These are phyloP conservation scores for Phaeosphaeriaceae sp. DNA, from an alignment of 2,329 filamentous ascomycete genomes.

Conservation along the genomic window DNA sequence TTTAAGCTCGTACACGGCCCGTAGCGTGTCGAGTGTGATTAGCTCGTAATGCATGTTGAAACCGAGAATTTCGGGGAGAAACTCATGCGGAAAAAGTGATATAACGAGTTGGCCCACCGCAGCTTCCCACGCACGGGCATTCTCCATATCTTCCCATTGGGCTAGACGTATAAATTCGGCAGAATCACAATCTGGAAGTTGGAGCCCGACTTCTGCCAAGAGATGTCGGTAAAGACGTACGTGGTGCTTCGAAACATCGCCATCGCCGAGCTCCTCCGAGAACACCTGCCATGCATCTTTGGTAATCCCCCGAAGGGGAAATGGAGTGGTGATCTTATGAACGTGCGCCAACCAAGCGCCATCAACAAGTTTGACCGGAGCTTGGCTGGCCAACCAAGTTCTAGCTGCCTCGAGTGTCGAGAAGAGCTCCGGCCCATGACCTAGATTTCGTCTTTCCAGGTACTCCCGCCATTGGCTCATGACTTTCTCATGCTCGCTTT, in stretches of 20 bases:
- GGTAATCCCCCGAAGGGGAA: slow-evolving; percentile 47
- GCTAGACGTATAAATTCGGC: slow-evolving; percentile 34
- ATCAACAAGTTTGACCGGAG: slow-evolving; percentile 56
- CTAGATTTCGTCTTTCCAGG: slow-evolving; percentile 12
- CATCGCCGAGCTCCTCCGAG: slow-evolving; percentile 60
- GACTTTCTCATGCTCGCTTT: slow-evolving; percentile 38
- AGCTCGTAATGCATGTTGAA: slow-evolving; percentile 60
- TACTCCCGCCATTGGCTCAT: slow-evolving; percentile 45
- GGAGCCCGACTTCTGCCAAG: slow-evolving; percentile 37
- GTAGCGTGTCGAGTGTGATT: slow-evolving; percentile 50
- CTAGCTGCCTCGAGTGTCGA: slow-evolving; percentile 40
- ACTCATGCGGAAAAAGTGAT: slow-evolving; percentile 57
- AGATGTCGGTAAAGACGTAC: slow-evolving; percentile 47
- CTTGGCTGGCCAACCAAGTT: slow-evolving; percentile 46
- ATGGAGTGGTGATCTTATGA: slow-evolving; percentile 54
- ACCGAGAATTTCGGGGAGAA: slow-evolving; percentile 59
- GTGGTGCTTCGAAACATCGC: slow-evolving; percentile 56
- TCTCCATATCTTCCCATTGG: slow-evolving; percentile 29
- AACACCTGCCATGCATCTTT: slow-evolving; percentile 57
- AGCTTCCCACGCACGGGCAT: slow-evolving; percentile 50
- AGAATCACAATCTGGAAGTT: slow-evolving; percentile 41
- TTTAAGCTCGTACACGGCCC: slow-evolving; percentile 52
- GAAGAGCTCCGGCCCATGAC: slow-evolving; percentile 17
- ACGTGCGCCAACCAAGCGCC: slow-evolving; percentile 58
- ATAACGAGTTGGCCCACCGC: slow-evolving; percentile 55